These are phyloP conservation scores for Tolypocladium inflatum DNA, from an alignment of 2,329 filamentous ascomycete species.

Conservation along the genomic window DNA sequence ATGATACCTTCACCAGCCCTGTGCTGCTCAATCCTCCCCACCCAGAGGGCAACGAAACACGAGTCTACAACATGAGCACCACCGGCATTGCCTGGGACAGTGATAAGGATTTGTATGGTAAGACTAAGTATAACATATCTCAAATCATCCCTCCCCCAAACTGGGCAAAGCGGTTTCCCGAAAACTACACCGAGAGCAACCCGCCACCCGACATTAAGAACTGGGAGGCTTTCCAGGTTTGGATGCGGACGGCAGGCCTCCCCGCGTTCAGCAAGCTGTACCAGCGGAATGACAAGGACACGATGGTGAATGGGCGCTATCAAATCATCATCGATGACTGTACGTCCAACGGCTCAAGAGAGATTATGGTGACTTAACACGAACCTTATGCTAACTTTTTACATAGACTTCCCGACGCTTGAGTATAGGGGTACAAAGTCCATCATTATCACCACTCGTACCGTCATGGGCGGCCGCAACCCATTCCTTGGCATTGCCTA, in stretches of 20 bases:
- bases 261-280: conserved; percentile 93
- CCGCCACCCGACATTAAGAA: conserved; percentile 63
- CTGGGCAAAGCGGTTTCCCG: conserved; percentile 68
- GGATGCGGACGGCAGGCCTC: conserved; percentile 95
- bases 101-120: conserved; percentile 70
- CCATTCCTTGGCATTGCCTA: conserved; percentile 95
- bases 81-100: conserved; percentile 80
- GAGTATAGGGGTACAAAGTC: conserved; percentile 82
- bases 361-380: too few species aligned
- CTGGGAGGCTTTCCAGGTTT: conserved; percentile 87
- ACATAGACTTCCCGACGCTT: conserved; percentile 67
- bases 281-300: conserved; percentile 63
- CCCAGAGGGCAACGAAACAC: conserved; percentile 17
- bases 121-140: conserved; percentile 52
- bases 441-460: conserved; percentile 79
- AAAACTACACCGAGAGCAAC: conserved; percentile 55
- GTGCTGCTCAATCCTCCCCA: conserved; percentile 42
- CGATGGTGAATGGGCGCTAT: conserved; percentile 65
- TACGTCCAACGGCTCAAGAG: conserved; percentile 36
- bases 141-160: conserved; percentile 78
- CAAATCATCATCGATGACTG: conserved; percentile 66
- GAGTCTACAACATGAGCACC: conserved; percentile 66
- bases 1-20: conserved; percentile 73
- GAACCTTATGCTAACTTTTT: neutral
- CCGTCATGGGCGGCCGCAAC: conserved; percentile 90